These are phyloP conservation scores for Metarhizium robertsii DNA, from an alignment of 2,329 filamentous ascomycete species.

Conservation along the genomic window DNA sequence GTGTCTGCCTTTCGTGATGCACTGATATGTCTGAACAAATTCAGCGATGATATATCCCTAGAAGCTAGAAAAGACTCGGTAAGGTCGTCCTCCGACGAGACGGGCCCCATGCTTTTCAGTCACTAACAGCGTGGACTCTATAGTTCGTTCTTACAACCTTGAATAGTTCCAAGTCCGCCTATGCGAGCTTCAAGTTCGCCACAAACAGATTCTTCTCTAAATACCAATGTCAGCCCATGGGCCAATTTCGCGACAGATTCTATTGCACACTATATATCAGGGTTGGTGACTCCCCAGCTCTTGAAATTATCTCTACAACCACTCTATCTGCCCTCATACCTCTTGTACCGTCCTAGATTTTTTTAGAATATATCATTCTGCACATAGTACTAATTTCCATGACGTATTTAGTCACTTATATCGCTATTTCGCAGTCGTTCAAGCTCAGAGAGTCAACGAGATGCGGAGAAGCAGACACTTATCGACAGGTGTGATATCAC, in stretches of 20 bases:
- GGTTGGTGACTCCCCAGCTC: slow-evolving; percentile 26
- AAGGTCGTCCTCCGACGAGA: slow-evolving; percentile 8
- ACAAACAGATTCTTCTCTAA: slow-evolving; percentile 61
- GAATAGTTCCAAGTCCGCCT: slow-evolving; percentile 74
- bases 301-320: background rate
- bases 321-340: background rate
- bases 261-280: slow-evolving; percentile 68
- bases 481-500: slow-evolving; percentile 68
- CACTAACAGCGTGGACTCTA: background rate
- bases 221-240: slow-evolving; percentile 54
- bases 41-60: slow-evolving; percentile 69
- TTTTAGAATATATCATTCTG: background rate
- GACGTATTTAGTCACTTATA: slow-evolving; percentile 44
- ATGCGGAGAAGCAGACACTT: slow-evolving; percentile 55
- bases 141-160: slow-evolving; percentile 66
- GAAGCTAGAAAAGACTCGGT: slow-evolving; percentile 63
- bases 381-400: background rate
- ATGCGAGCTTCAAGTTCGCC: slow-evolving; percentile 62
- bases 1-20: slow-evolving; percentile 63
- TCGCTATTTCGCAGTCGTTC: slow-evolving; percentile 64
- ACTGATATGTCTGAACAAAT: slow-evolving; percentile 66
- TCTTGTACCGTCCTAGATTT: no score
- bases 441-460: slow-evolving; percentile 45
- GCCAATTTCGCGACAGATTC: slow-evolving; percentile 49
- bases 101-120: background rate